phyloP scores from a whole-genome alignment of 495 filamentous ascomycete genomes.

The Penicillium coffeae region DNA sequence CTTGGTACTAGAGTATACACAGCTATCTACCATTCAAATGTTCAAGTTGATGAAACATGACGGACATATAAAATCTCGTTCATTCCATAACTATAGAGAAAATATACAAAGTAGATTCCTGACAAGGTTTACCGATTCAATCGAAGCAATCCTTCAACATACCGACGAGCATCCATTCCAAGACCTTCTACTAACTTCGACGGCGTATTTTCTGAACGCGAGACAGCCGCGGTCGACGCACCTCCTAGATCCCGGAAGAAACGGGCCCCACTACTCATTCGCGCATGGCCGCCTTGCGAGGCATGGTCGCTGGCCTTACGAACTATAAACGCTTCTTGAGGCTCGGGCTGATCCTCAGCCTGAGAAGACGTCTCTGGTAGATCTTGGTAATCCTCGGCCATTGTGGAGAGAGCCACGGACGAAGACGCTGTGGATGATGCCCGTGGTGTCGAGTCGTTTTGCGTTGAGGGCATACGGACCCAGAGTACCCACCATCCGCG shows the following conservation, averaged over 20 bases:
- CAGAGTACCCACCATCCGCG: conserved; percentile 97
- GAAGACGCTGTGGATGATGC: conserved; percentile 20
- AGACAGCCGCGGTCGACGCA: conserved; percentile 23
- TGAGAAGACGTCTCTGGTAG: neutral
- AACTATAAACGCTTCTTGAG: conserved; percentile 76
- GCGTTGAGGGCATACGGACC: conserved; percentile 60
- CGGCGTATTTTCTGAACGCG: conserved; percentile 49
- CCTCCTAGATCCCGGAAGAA: conserved; percentile 48
- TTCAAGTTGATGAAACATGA: too few species aligned
- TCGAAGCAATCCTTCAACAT: conserved; percentile 79
- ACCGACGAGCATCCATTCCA: conserved; percentile 79
- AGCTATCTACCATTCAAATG: too few species aligned
- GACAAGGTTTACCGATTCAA: conserved; percentile 70
- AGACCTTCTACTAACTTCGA: conserved; percentile 76
- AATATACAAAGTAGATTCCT: too few species aligned
- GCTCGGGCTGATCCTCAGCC: neutral
- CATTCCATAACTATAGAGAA: too few species aligned
- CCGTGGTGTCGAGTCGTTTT: conserved; percentile 6
- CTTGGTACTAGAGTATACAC: too few species aligned
- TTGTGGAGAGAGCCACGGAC: conserved; percentile 14
- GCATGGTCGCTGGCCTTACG: conserved; percentile 68
- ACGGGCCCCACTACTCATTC: conserved; percentile 42
- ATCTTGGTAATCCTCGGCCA: conserved; percentile 15
- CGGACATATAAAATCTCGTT: too few species aligned
- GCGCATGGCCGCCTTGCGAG: conserved; percentile 23